Evolutionary conservation across 2,329 filamentous ascomycete genomes (phyloP).

Genomic region (Aspergillus sclerotialis): DNA sequence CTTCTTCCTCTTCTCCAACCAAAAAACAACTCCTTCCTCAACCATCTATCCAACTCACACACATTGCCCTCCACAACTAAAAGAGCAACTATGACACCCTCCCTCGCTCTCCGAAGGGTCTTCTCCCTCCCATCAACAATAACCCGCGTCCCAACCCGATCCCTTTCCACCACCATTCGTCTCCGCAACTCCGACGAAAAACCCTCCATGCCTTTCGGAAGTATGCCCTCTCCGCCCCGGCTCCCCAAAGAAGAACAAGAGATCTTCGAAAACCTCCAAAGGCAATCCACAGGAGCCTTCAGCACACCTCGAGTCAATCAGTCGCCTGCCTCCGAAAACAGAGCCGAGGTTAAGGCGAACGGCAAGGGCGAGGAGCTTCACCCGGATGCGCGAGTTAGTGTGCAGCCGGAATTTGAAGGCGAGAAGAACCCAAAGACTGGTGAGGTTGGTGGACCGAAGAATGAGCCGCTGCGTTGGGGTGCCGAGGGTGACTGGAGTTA

Average conservation of each 20-base stretch:
- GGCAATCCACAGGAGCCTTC: constrained; percentile 67
- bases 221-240: constrained; percentile 67
- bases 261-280: constrained; percentile 81
- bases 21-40: background rate
- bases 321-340: constrained; percentile 35
- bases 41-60: constrained; percentile 7
- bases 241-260: constrained; percentile 85
- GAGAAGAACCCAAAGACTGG: constrained; percentile 89
- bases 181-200: constrained; percentile 16
- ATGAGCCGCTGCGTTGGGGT: constrained; percentile 88
- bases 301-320: constrained; percentile 58
- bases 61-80: background rate
- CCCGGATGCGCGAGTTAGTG: constrained; percentile 66
- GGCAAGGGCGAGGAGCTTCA: constrained; percentile 60
- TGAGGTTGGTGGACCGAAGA: constrained; percentile 94
- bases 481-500: constrained; percentile 76
- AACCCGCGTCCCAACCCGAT: constrained; percentile 15
- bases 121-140: constrained; percentile 37
- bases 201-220: constrained; percentile 25
- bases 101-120: constrained; percentile 22
- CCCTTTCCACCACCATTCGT: constrained; percentile 19
- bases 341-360: constrained; percentile 45
- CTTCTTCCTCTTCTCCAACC: constrained; percentile 1
- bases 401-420: constrained; percentile 85
- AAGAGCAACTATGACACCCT: constrained; percentile 11